Conservation (phyloP, 345 rosid genomes). For the Brassica napus region DNA sequence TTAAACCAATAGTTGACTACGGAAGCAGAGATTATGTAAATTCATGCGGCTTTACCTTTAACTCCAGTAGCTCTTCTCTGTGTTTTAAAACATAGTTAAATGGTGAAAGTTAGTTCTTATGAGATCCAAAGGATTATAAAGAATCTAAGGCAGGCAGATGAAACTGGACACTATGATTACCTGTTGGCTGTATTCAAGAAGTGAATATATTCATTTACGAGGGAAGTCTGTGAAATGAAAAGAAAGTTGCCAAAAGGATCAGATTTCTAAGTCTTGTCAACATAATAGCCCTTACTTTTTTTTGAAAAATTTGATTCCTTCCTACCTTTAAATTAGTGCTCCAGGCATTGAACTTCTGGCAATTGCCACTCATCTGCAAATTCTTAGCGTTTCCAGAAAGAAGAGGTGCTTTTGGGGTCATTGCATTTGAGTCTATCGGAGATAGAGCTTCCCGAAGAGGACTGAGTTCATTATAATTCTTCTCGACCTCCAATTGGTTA, state of each 20-base stretch:
- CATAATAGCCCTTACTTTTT: not conserved
- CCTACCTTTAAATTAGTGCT: conserved; percentile 66
- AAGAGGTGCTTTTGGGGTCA: conserved; percentile 54
- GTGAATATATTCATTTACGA: conserved; percentile 61
- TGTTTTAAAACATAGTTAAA: conserved; percentile 15
- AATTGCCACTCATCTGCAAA: conserved; percentile 42
- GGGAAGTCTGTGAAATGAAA: conserved; percentile 52
- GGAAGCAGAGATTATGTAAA: not conserved
- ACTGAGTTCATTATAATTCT: conserved; percentile 35
- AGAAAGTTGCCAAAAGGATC: not conserved
- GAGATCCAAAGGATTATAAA: not conserved
- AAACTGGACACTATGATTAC: conserved; percentile 32
- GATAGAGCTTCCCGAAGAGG: conserved; percentile 66
- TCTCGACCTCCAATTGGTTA: conserved; percentile 33
- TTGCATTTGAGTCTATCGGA: conserved; percentile 50
- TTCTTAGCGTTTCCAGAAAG: conserved; percentile 33
- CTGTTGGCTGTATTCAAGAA: conserved; percentile 77
- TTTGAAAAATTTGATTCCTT: not conserved
- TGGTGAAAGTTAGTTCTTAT: conserved; percentile 22
- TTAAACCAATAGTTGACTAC: not conserved
- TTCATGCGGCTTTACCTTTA: conserved; percentile 54
- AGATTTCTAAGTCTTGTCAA: not conserved
- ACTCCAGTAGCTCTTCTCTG: conserved; percentile 77
- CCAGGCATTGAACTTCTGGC: conserved; percentile 54
- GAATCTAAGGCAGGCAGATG: conserved; percentile 7